Evolutionary conservation across 2,329 filamentous ascomycete species (phyloP).

Genomic region (Pyrenophora teres): DNA sequence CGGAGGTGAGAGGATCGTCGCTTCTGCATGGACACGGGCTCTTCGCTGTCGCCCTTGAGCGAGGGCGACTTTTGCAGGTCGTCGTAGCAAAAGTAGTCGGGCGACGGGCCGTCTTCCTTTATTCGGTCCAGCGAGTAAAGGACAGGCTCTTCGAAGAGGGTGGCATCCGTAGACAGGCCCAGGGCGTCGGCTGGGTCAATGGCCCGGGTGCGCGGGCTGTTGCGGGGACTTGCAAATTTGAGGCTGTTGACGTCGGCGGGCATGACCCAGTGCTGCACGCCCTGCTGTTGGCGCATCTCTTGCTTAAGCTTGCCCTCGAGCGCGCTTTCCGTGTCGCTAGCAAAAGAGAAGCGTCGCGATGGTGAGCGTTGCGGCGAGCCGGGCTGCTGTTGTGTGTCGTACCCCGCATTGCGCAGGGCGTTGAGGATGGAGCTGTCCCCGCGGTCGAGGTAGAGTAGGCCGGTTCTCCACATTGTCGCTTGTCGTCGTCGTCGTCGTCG

Average conservation of each 20-base stretch:
- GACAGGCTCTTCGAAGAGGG: conserved; percentile 28
- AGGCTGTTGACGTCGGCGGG: conserved; percentile 16
- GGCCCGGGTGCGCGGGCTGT: conserved; percentile 12
- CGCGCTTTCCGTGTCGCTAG: conserved; percentile 21
- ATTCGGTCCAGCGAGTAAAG: conserved; percentile 25
- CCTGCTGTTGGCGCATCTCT: conserved; percentile 12
- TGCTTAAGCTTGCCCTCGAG: conserved; percentile 16
- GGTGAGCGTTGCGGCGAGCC: conserved; percentile 20
- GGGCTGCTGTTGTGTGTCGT: conserved; percentile 22
- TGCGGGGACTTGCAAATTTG: conserved; percentile 22
- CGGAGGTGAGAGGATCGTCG: conserved; percentile 23
- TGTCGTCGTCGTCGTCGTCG: conserved; percentile 10
- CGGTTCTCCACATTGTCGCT: conserved; percentile 29
- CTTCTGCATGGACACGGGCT: conserved; percentile 12
- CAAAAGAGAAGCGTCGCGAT: conserved; percentile 19
- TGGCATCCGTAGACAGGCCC: conserved; percentile 21
- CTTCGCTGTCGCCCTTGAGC: conserved; percentile 15
- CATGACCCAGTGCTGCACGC: conserved; percentile 18
- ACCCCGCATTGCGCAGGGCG: conserved; percentile 25
- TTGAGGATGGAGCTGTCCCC: conserved; percentile 29
- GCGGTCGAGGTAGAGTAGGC: conserved; percentile 29
- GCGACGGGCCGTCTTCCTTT: conserved; percentile 14
- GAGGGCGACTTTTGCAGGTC: conserved; percentile 15
- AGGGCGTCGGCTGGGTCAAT: conserved; percentile 19
- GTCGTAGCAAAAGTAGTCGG: conserved; percentile 18